phyloP scores from a whole-genome alignment of 2,329 filamentous ascomycete species.

The Phialophora tarda region DNA sequence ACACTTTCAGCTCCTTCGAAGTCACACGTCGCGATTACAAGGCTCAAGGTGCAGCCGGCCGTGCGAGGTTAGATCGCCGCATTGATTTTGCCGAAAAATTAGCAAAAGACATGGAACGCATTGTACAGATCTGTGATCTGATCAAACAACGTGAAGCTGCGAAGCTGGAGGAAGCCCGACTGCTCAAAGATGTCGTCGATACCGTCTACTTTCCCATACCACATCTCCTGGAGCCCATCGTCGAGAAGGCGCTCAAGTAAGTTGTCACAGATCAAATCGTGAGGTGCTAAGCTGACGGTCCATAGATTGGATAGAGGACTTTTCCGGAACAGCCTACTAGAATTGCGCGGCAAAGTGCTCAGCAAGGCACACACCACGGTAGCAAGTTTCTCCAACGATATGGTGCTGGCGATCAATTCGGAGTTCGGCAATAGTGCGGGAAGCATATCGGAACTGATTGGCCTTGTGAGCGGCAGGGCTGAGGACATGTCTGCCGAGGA shows the following conservation, averaged over 20 bases:
- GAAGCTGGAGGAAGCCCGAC: slow-evolving; percentile 76
- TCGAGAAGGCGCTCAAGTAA: slow-evolving; percentile 82
- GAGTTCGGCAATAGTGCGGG: slow-evolving; percentile 58
- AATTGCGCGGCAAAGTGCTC: slow-evolving; percentile 60
- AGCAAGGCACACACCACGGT: slow-evolving; percentile 66
- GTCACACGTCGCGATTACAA: slow-evolving; percentile 93
- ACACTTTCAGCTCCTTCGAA: slow-evolving; percentile 97
- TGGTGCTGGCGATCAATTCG: slow-evolving; percentile 62
- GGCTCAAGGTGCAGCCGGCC: slow-evolving; percentile 87
- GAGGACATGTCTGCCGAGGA: slow-evolving; percentile 64
- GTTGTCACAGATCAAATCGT: slow-evolving; percentile 48
- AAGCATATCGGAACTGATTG: slow-evolving; percentile 55
- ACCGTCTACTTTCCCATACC: slow-evolving; percentile 89
- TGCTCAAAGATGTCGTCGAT: slow-evolving; percentile 81
- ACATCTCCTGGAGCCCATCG: slow-evolving; percentile 74
- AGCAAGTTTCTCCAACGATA: slow-evolving; percentile 63
- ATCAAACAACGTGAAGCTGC: slow-evolving; percentile 76
- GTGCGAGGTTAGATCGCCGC: slow-evolving; percentile 75
- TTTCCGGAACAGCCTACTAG: slow-evolving; percentile 62
- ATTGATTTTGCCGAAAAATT: slow-evolving; percentile 79
- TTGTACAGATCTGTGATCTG: slow-evolving; percentile 72
- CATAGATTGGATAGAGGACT: slow-evolving; percentile 54
- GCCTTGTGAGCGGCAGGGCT: slow-evolving; percentile 56
- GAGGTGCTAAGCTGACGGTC: slow-evolving; percentile 34
- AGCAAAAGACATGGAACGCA: slow-evolving; percentile 75